Evolutionary conservation across 176 grass and related monocot genomes (phyloP).

Genomic region (Tuctoria greenei): DNA sequence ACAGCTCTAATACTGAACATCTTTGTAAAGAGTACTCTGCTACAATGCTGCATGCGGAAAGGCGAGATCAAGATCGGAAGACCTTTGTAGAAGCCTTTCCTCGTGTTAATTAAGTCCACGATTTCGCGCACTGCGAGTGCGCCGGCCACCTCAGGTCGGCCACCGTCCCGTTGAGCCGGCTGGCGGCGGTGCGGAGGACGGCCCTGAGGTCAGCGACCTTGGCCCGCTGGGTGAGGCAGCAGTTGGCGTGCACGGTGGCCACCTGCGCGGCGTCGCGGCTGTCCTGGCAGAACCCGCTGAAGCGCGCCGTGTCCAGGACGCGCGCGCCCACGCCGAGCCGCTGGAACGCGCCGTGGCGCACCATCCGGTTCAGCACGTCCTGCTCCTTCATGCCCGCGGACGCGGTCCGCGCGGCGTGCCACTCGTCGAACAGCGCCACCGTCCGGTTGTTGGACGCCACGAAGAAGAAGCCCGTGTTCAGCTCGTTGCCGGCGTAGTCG

Average conservation of each 20-base stretch:
- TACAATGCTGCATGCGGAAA: background rate
- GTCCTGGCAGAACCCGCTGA: constrained; percentile 76
- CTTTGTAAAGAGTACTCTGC: background rate
- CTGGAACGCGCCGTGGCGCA: constrained; percentile 44
- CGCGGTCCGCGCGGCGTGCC: constrained; percentile 40
- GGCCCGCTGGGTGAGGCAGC: constrained; percentile 61
- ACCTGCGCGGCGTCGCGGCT: constrained; percentile 51
- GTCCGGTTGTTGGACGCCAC: constrained; percentile 48
- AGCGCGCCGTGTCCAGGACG: constrained; percentile 65
- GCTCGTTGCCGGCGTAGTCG: constrained; percentile 50
- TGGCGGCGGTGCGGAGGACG: constrained; percentile 30
- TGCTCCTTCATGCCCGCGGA: constrained; percentile 69
- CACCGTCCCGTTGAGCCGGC: background rate
- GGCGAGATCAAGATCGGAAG: background rate
- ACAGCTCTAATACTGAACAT: background rate
- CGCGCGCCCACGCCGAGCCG: constrained; percentile 52
- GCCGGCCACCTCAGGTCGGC: constrained; percentile 31
- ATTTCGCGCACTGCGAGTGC: constrained; percentile 33
- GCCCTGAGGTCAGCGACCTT: constrained; percentile 64
- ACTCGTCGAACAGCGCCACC: constrained; percentile 58
- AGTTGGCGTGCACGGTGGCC: constrained; percentile 79
- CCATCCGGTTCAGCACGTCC: constrained; percentile 66
- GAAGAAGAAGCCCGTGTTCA: constrained; percentile 71
- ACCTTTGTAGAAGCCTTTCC: background rate
- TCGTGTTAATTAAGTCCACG: constrained; percentile 10